Evolutionary conservation across 805 yeast genomes (phyloP).

Genomic region (Ogataea pini): DNA sequence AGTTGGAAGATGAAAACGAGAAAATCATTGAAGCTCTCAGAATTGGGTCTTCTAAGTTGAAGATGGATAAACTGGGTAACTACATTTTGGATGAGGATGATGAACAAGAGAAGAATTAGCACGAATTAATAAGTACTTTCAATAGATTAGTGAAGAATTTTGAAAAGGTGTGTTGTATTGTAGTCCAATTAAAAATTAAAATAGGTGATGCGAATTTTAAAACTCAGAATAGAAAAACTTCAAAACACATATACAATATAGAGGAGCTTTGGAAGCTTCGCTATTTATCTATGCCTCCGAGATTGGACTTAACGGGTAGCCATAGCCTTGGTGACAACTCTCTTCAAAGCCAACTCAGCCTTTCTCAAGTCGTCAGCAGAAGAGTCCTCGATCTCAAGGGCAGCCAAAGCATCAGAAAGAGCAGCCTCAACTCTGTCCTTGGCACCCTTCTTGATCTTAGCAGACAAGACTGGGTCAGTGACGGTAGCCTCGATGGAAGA

Average conservation of each 20-base stretch:
- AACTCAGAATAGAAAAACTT: constrained; percentile 14
- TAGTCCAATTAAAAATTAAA: constrained; percentile 8
- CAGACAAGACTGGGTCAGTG: constrained; percentile 97
- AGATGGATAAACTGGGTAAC: constrained; percentile 82
- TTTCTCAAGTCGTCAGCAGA: constrained; percentile 97
- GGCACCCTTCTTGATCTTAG: constrained; percentile 96
- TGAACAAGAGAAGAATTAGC: background rate
- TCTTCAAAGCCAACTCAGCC: constrained; percentile 98
- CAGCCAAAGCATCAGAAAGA: constrained; percentile 96
- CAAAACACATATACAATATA: constrained; percentile 16
- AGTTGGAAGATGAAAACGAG: constrained; percentile 37
- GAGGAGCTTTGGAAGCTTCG: constrained; percentile 10
- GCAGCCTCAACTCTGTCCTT: constrained; percentile 98
- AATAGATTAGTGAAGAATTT: too few relatives aligned
- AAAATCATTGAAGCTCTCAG: constrained; percentile 71
- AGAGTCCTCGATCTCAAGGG: constrained; percentile 95
- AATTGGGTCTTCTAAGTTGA: constrained; percentile 61
- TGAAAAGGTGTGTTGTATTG: background rate
- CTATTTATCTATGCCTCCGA: constrained; percentile 12
- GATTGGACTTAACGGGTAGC: constrained; percentile 77
- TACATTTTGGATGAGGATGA: constrained; percentile 58
- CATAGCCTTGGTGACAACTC: constrained; percentile 99
- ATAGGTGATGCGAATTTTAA: constrained; percentile 21
- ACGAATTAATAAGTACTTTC: too few relatives aligned
- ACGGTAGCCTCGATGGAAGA: constrained; percentile 92